Base-by-base conservation (phyloP, 169 alveolate genomes). In the Plasmodium vivax region DNA sequence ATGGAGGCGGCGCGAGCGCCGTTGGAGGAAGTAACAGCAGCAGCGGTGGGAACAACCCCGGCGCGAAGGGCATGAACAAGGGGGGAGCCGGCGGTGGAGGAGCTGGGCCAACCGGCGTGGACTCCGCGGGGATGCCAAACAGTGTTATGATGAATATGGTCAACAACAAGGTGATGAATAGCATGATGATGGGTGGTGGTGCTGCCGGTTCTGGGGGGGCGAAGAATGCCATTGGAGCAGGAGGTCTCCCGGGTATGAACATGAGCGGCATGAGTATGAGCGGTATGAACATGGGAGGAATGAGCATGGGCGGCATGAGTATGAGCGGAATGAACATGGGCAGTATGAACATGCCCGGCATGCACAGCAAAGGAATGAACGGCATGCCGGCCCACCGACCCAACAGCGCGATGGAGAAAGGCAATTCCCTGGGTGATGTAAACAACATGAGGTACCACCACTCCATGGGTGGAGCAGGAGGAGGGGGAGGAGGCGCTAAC, bases 371-470 rank as follows among this genome's bases (percentile, higher is more conserved):
- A 56, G 81, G 68, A 74, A 32, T 85, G 34, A 85, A 85, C 23
- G 74, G 45, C n/a, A 85, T 47, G 36, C 58, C 87, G 43, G 19
- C 80, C 23, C 82, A 87, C 38, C 58, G 85, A 12, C 3, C 32
- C 30, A 71, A 19, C 32, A 77, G n/a, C 19, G 56, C 82, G 6
- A 30, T 87, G 47, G 93, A 87, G n/a, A 79, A 87, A 54, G 12
- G 8, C 9, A 87, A 87, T 77, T 75, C 27, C 8, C 16, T 54
- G 10, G 32, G 30, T 32, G 85, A 85, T 75, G 74, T 68, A 1
- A 85, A 85, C 47, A n/a, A 38, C 74, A 88, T 81, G 77, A 36
- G 94, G 54, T 88, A 62, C 27, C 77, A 68, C 77, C 84, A 85
- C 41, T 43, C 92, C 32, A 84, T 84, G 77, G n/a, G n/a, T n/a